A percentile compares a stretch with the other conserved stretches of the same genome.
phyloP scores from a whole-genome alignment of 2,329 filamentous ascomycete species.

The Diaporthe citri region DNA sequence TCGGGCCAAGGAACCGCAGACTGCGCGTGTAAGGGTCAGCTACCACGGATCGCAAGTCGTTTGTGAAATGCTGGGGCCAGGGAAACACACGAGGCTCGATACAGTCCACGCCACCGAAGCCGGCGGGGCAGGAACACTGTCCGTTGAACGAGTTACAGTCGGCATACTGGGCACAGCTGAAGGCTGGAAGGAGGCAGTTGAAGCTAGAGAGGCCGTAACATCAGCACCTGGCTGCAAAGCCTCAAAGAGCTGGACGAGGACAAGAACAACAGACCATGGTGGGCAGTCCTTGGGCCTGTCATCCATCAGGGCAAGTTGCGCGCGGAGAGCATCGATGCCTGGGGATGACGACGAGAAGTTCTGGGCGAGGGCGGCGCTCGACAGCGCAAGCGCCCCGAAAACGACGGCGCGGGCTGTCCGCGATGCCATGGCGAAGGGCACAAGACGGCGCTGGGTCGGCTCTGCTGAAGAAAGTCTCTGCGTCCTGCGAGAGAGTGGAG shows the following conservation, averaged over 20 bases:
- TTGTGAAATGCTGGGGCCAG: neutral
- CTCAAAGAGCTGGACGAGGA: conserved; percentile 36
- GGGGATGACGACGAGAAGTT: conserved; percentile 66
- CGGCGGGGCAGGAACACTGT: conserved; percentile 91
- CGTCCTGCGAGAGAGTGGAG: conserved; percentile 5
- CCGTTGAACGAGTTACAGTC: conserved; percentile 91
- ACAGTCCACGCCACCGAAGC: conserved; percentile 95
- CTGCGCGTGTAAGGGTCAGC: conserved; percentile 50
- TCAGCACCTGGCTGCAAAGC: conserved; percentile 42
- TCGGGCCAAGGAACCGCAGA: conserved; percentile 89
- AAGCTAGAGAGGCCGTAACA: conserved; percentile 70
- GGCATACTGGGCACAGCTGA: conserved; percentile 91
- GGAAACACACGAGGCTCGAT: conserved; percentile 76
- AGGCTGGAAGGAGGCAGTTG: conserved; percentile 95
- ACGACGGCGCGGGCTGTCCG: conserved; percentile 53
- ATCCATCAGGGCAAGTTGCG: conserved; percentile 78
- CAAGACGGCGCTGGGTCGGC: conserved; percentile 24
- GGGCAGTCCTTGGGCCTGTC: conserved; percentile 83
- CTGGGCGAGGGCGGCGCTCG: conserved; percentile 55
- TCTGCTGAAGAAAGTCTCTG: conserved; percentile 9
- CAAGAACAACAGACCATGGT: conserved; percentile 70
- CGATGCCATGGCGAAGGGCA: conserved; percentile 54
- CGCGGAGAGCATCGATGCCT: conserved; percentile 68
- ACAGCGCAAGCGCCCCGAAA: conserved; percentile 56
- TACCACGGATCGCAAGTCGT: neutral